A percentile compares a stretch with the other conserved stretches of the same genome.
Evolutionary conservation across 768 basidiomycete genomes (phyloP).

Genomic region (Calocybe cyanea): DNA sequence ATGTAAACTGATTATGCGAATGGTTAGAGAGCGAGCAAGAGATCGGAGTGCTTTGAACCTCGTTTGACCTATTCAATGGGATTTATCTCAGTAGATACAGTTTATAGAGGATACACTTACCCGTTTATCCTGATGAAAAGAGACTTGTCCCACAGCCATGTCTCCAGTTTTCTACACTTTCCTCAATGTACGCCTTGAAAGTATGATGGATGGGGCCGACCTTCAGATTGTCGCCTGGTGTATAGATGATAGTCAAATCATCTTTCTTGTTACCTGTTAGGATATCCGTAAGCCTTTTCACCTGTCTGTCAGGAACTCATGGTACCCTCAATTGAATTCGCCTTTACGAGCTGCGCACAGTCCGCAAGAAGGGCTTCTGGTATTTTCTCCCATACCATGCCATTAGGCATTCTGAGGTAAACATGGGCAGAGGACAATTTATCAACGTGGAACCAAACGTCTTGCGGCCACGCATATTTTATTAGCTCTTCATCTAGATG

Average conservation of each 20-base stretch:
- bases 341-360: conserved; percentile 94
- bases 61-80: conserved; percentile 63
- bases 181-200: background rate
- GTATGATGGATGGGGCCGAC: conserved; percentile 33
- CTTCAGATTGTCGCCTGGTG: conserved; percentile 89
- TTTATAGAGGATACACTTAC: conserved; percentile 33
- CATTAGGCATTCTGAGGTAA: conserved; percentile 83
- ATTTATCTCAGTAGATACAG: background rate
- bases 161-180: conserved; percentile 85
- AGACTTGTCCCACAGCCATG: conserved; percentile 96
- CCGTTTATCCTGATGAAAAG: conserved; percentile 88
- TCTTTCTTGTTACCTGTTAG: conserved; percentile 90
- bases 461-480: conserved; percentile 86
- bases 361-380: conserved; percentile 76
- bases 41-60: conserved; percentile 34
- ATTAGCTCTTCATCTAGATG: conserved; percentile 89
- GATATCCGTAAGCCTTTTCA: no score
- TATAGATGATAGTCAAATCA: conserved; percentile 90
- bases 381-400: conserved; percentile 86
- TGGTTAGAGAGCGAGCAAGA: background rate
- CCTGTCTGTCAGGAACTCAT: background rate
- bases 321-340: conserved; percentile 92
- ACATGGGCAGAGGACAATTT: conserved; percentile 97
- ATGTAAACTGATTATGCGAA: conserved; percentile 57
- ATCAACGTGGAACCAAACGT: conserved; percentile 97